These are phyloP conservation scores for Sequoia sempervirens DNA, from an alignment of 75 land plant genomes.

Conservation along the genomic window DNA sequence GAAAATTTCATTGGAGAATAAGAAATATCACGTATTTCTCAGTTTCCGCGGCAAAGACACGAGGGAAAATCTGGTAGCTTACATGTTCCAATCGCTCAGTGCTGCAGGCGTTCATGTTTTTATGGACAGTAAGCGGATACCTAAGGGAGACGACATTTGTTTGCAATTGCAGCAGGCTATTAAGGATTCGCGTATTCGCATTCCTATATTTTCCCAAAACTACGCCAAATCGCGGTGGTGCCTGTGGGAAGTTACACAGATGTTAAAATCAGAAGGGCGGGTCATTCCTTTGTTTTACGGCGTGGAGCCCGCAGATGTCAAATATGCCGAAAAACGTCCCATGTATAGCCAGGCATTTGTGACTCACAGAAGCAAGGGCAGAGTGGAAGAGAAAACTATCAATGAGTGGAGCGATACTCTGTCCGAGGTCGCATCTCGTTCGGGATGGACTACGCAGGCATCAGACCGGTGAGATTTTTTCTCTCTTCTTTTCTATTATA, in stretches of 20 bases:
- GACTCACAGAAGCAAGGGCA: not conserved
- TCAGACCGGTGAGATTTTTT: not conserved
- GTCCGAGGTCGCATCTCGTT: not conserved
- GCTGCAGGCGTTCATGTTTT: too few relatives aligned
- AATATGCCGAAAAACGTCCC: not conserved
- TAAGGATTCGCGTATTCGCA: not conserved
- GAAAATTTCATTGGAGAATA: too few relatives aligned
- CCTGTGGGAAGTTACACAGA: not conserved
- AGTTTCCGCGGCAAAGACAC: too few relatives aligned
- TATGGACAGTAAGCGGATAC: not conserved
- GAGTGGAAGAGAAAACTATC: not conserved
- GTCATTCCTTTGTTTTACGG: not conserved
- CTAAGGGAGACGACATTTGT: not conserved
- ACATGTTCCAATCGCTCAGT: too few relatives aligned
- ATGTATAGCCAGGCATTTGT: not conserved
- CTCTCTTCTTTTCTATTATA: not conserved
- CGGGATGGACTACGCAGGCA: conserved; percentile 2
- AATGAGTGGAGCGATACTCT: not conserved
- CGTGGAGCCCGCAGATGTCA: not conserved
- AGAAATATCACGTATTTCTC: too few relatives aligned
- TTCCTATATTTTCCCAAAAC: conserved; percentile 4
- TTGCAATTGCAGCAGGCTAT: not conserved
- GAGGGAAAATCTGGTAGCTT: too few relatives aligned
- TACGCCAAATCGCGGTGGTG: conserved; percentile 6
- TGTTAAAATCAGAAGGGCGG: not conserved